Base-by-base conservation (phyloP, 2,329 filamentous ascomycete genomes). In the Penicillium paneum region DNA sequence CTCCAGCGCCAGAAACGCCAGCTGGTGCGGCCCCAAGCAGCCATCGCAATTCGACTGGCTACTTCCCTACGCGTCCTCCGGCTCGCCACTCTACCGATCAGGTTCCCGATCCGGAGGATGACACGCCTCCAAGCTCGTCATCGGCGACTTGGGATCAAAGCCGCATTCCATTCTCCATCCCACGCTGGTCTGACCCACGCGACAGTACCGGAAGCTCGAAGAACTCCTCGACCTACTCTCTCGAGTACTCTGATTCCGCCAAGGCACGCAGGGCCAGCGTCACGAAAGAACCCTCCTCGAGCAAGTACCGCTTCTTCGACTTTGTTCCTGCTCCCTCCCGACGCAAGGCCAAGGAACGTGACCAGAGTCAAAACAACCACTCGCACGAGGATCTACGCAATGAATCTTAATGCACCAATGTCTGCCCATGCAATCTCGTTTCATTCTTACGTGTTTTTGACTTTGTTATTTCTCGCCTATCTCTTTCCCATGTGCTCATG, bases 201-300 rank as follows among this genome's bases (percentile, higher is more conserved):
- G 72, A 76, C 34, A 74, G 73, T 61, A 74, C 72, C n/a, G 66
- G 71, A 24, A 75, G 72, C 59, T 77, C 76, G 10, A 76, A 77
- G 28, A 78, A 78, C 52, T 78, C 75, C 3, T 79, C 76, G 7
- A 76, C 73, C 0, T 76, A 78, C 53, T 75, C 74, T 5, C 64
- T 76, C 34, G 75, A 78, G 36, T 71, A 71, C 36, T 60, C 68
- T 2, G 73, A 76, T 15, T 60, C 55, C 45, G 61, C 68, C 40
- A 76, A 70, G 50, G 67, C 64, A 29, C 72, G 70, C 52, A 65
- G 72, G 58, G 68, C 70, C 48, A 76, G 68, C 49, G 69, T 74
- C 38, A 72, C 67, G 41, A 71, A 71, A 48, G 74, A 76, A 49
- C 63, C 68, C 2, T 65, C 68, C 2, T 67, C 70, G 17, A 71